These are phyloP conservation scores for Aspergillus nomiae DNA, from an alignment of 2,329 filamentous ascomycete species.

Conservation along the genomic window DNA sequence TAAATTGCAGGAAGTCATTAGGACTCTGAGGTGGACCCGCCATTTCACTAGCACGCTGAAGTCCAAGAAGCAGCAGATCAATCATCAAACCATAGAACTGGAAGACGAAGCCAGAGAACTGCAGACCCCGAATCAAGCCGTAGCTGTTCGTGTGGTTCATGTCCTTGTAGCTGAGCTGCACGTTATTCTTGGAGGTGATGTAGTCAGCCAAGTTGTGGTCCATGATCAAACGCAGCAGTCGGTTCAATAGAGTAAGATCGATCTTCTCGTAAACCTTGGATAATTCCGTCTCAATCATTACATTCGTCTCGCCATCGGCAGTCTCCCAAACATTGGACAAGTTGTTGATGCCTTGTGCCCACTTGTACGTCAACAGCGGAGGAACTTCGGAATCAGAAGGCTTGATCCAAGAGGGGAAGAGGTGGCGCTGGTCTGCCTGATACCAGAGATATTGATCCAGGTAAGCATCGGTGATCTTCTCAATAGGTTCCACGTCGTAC, in stretches of 20 bases:
- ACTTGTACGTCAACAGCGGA: constrained; percentile 92
- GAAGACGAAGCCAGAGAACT: constrained; percentile 98
- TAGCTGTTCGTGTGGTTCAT: constrained; percentile 99
- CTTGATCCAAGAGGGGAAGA: constrained; percentile 99
- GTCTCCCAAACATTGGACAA: constrained; percentile 93
- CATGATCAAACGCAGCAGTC: constrained; percentile 92
- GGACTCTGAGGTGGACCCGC: constrained; percentile 90
- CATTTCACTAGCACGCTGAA: constrained; percentile 97
- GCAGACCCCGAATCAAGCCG: constrained; percentile 94
- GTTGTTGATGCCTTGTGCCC: constrained; percentile 99
- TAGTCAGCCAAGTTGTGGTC: constrained; percentile 99
- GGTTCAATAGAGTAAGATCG: constrained; percentile 91
- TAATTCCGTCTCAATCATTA: constrained; percentile 96
- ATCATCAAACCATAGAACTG: constrained; percentile 97
- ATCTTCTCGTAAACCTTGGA: constrained; percentile 99
- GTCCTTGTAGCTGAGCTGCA: constrained; percentile 98
- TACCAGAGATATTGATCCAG: constrained; percentile 99
- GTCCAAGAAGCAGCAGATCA: constrained; percentile 84
- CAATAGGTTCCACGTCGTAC: constrained; percentile 97
- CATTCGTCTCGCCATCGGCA: constrained; percentile 92
- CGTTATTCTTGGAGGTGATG: constrained; percentile 99
- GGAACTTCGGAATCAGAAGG: constrained; percentile 97
- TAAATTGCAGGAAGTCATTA: constrained; percentile 97
- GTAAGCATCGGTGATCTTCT: constrained; percentile 99
- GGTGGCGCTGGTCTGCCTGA: constrained; percentile 92